Percentiles rank a stretch among this genome's conserved stretches.
phyloP scores from a whole-genome alignment of 106 monocot genomes.

The Dioscorea dumetorum region DNA sequence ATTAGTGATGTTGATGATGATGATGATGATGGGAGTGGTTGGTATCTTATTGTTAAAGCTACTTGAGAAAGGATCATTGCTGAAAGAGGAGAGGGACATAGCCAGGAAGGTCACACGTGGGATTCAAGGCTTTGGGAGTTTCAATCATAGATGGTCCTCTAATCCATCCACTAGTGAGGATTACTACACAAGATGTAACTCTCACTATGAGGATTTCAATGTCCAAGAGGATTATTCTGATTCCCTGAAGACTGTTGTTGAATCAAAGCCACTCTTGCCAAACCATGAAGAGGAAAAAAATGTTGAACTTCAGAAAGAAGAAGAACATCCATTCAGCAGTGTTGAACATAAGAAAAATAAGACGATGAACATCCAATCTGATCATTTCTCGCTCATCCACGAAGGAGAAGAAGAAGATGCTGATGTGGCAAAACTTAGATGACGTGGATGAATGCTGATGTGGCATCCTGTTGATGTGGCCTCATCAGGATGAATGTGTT shows the following conservation, averaged over 20 bases:
- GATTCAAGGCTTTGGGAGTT: conserved; percentile 77
- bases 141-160: conserved; percentile 21
- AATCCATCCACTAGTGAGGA: neutral
- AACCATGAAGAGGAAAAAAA: conserved; percentile 1
- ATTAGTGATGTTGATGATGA: too few relatives aligned
- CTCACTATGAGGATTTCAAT: conserved; percentile 24
- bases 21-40: neutral
- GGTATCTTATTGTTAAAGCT: conserved; percentile 23
- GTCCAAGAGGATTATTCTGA: neutral
- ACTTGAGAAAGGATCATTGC: conserved; percentile 57
- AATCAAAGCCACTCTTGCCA: conserved; percentile 17
- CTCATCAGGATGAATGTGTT: too few relatives aligned
- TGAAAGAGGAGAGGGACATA: conserved; percentile 55
- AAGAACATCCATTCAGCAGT: conserved; percentile 21
- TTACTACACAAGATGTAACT: conserved; percentile 25
- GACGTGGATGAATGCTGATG: too few relatives aligned
- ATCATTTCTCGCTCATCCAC: too few relatives aligned
- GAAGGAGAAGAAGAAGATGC: too few relatives aligned
- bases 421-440: too few relatives aligned
- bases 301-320: conserved; percentile 13
- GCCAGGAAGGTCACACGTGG: conserved; percentile 47
- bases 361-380: too few relatives aligned
- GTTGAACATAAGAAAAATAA: conserved; percentile 18
- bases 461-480: too few relatives aligned
- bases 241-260: neutral